Base-by-base conservation (phyloP, 2,329 filamentous ascomycete genomes). In the Colletotrichum tofieldiae region DNA sequence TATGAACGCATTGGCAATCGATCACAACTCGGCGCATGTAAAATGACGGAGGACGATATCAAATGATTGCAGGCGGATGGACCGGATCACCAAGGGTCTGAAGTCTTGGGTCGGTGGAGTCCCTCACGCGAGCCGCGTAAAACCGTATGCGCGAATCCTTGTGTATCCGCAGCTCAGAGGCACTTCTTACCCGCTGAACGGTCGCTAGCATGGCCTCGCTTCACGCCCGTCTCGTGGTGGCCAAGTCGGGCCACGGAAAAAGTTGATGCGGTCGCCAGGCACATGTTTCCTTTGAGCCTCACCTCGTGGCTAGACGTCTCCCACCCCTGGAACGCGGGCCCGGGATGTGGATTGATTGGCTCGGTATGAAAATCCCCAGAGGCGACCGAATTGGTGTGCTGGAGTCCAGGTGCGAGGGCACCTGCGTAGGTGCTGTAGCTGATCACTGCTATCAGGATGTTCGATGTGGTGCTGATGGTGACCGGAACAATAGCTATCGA, bases 241-340 rank as follows among this genome's bases (percentile, higher is more conserved):
- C 43, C 65, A 54, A 52, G 37, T 47, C 20, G 59, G 54, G 60
- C 45, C 37, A 64, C 37, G 45, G 49, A 20, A 41, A 54, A 32
- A 37, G 60, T 54, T 69, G 39, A 72, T 70, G 54, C 47, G 39
- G 59, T 64, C 54, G 18, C 26, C 32, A 56, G 65, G 39, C 65
- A 70, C 47, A 65, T 55, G 66, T 52, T 60, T 32, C 43, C 26
- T 47, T 37, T 37, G 65, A 69, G 65, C 65, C 70, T 60, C 59
- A 72, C 52, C 52, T 69, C 54, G 65, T 54, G 66, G 59, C 59
- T 32, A 37, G 65, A 54, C 61, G 26, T 54, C 35, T 23, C 32
- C 59, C 49, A 47, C 51, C n/a, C 65, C 32, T 39, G 61, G 52
- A 39, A 32, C 20, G 26, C 59, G 23, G 41, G 29, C 23, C 66